Evolutionary conservation across 495 filamentous ascomycete genomes (phyloP), one percentile per base, ranked within the genome.

Genomic region (Xylaria intraflava): DNA sequence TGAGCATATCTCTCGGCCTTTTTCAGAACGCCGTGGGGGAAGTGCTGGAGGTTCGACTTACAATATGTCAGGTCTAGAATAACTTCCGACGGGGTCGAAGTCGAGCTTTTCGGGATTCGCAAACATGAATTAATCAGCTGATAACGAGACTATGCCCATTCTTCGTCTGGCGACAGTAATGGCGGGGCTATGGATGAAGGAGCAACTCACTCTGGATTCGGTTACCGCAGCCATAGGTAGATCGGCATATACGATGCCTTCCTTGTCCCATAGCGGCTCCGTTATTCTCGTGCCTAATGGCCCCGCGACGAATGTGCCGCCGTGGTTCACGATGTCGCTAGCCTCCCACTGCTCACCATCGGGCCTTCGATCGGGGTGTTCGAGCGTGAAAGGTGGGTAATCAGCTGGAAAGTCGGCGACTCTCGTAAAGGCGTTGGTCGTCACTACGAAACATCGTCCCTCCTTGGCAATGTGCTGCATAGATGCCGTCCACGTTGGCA

Each of bases 381-480:
- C 69, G 24, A 61, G 56, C 11, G 63, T 70, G 56, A 73, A 73
- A 3, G 71, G 71, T 16, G 71, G 71, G 48, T 73, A 73, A 30
- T 73, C 71, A 2, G 53, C 16, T 1, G 71, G 71, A 43, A 73
- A 73, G 51, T 73, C 71, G 0, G 71, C 68, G n/a, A 73, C 70
- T 45, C 54, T 70, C 44, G 62, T 67, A 47, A 72, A 57, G 24
- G 66, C 63, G 42, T 73, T 73, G 30, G 71, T 66, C 6, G 68
- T 69, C 3, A 73, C 65, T 16, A 73, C 69, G 46, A 71, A 73
- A 42, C 69, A 72, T 36, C 69, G 62, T 24, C 71, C 71, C 24
- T 73, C 71, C 52, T 72, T 73, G 16, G 71, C 71, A 17, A 73
- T 73, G 53, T 73, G 71, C 52, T 72, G 71, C 69, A 73, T 72